Conservation (phyloP, 345 rosid genomes). For the Boechera stricta region DNA sequence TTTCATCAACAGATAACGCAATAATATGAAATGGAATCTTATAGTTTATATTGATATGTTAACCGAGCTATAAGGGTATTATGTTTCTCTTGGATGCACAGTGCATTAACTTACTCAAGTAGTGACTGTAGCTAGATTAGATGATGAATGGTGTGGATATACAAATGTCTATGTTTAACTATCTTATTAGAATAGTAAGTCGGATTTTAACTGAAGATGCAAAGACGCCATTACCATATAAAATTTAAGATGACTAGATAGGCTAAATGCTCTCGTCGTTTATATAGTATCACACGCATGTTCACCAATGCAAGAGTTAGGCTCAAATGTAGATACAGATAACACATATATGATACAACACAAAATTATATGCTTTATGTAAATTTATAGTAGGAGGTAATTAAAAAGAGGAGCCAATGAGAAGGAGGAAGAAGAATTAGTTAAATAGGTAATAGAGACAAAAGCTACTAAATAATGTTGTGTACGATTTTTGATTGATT, state of each 20-base stretch:
- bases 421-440: neutral
- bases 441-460: slow-evolving; percentile 12
- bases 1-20: neutral
- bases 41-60: neutral
- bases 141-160: neutral
- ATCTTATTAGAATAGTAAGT: neutral
- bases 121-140: neutral
- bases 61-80: neutral
- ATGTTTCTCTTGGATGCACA: slow-evolving; percentile 2
- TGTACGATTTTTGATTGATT: slow-evolving; percentile 39
- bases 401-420: neutral
- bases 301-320: neutral
- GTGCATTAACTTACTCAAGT: slow-evolving; percentile 14
- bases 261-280: slow-evolving; percentile 15
- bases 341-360: too few species aligned
- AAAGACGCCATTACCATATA: neutral
- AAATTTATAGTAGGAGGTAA: neutral
- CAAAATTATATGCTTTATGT: neutral
- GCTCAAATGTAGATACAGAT: neutral
- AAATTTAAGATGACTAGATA: neutral
- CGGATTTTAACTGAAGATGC: neutral
- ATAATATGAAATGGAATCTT: neutral
- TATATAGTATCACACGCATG: slow-evolving; percentile 25
- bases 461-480: slow-evolving; percentile 14
- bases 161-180: neutral